Conservation (phyloP, 495 filamentous ascomycete species). For the Pseudomonodictys pantanalensis region DNA sequence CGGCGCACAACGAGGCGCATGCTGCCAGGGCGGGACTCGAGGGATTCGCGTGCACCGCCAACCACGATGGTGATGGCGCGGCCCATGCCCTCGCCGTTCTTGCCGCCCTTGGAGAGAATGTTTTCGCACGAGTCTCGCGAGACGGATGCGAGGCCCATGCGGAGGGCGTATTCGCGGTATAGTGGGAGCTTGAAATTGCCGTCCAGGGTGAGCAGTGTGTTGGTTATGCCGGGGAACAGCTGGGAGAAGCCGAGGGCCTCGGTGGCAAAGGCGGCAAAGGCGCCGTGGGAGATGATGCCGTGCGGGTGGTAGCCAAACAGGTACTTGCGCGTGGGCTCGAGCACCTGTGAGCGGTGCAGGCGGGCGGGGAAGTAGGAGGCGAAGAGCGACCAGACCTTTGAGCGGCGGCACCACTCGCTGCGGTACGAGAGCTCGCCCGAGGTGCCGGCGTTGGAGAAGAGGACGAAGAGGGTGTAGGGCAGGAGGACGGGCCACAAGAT, state of each 20-base stretch:
- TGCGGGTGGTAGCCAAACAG: conserved; percentile 98
- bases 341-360: conserved; percentile 76
- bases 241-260: conserved; percentile 84
- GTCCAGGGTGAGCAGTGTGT: conserved; percentile 86
- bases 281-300: conserved; percentile 93
- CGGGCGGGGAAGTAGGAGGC: conserved; percentile 87
- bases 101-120: conserved; percentile 71
- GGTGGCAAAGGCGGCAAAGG: conserved; percentile 88
- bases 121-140: conserved; percentile 89
- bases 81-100: conserved; percentile 84
- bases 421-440: conserved; percentile 73
- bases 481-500: conserved; percentile 86
- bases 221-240: conserved; percentile 94
- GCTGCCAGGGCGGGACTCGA: conserved; percentile 75
- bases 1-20: conserved; percentile 73
- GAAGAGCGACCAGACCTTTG: conserved; percentile 82
- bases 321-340: conserved; percentile 84
- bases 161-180: conserved; percentile 87
- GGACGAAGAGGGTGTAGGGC: conserved; percentile 81
- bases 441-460: conserved; percentile 71
- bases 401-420: conserved; percentile 66
- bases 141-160: conserved; percentile 82
- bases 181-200: conserved; percentile 91
- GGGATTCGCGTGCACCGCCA: conserved; percentile 85
- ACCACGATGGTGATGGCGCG: conserved; percentile 94